These are phyloP conservation scores for Kwoniella botswanensis DNA, from an alignment of 768 basidiomycete genomes.

Conservation along the genomic window DNA sequence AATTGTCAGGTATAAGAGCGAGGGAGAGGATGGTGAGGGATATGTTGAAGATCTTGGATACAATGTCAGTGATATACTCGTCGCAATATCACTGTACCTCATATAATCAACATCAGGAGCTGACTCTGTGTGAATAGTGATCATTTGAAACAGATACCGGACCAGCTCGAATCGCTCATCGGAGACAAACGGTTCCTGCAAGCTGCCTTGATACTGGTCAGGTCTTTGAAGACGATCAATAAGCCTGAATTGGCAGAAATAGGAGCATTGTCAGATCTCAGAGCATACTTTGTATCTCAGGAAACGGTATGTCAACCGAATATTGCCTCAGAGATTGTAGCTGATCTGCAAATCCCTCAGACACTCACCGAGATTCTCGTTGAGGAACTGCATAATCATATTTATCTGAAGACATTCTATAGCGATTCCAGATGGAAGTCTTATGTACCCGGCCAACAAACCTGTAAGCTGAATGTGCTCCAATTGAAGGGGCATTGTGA, in stretches of 20 bases:
- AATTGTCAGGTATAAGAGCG: conserved; percentile 67
- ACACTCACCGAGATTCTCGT: conserved; percentile 88
- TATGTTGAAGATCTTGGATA: conserved; percentile 91
- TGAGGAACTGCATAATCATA: conserved; percentile 92
- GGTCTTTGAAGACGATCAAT: conserved; percentile 86
- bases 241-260: conserved; percentile 92
- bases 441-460: conserved; percentile 78
- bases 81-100: background rate
- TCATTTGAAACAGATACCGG: conserved; percentile 85
- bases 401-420: conserved; percentile 97
- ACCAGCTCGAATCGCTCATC: conserved; percentile 88
- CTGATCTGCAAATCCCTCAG: conserved; percentile 60
- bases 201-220: conserved; percentile 82
- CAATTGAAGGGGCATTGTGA: conserved; percentile 3
- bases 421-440: conserved; percentile 90
- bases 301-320: conserved; percentile 70
- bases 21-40: conserved; percentile 90
- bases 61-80: conserved; percentile 70
- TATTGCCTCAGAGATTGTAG: background rate
- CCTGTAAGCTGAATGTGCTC: conserved; percentile 63
- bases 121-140: conserved; percentile 66
- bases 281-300: conserved; percentile 80
- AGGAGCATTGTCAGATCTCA: conserved; percentile 87
- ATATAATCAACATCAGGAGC: background rate
- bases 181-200: conserved; percentile 92